Evolutionary conservation across 352 stramenopile species (phyloP).

Genomic region (Pythium apleroticum): DNA sequence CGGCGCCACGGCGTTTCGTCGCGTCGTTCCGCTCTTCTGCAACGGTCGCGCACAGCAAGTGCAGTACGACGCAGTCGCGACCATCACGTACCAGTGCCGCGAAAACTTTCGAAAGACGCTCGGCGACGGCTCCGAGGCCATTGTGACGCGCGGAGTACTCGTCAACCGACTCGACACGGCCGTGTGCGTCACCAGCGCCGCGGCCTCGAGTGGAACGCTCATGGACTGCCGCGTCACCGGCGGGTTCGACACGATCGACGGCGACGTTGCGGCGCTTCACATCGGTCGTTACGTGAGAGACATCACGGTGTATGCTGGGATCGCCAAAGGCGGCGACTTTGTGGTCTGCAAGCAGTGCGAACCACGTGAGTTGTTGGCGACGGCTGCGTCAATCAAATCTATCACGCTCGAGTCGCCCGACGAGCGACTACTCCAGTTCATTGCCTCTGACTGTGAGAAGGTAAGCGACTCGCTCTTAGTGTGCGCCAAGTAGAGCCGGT

Average conservation of each 20-base stretch:
- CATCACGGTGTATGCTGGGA: slow-evolving; percentile 11
- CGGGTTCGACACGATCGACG: slow-evolving; percentile 8
- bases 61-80: slow-evolving; percentile 2
- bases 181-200: slow-evolving; percentile 1
- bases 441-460: slow-evolving; percentile 1
- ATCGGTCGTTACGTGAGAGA: slow-evolving; percentile 15
- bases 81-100: slow-evolving; percentile 14
- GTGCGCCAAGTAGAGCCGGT: background rate
- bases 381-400: background rate
- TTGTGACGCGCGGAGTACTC: background rate
- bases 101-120: slow-evolving; percentile 6
- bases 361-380: background rate
- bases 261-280: background rate
- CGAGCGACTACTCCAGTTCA: slow-evolving; percentile 7
- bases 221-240: slow-evolving; percentile 15
- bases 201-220: background rate
- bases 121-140: slow-evolving; percentile 6
- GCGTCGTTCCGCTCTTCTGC: slow-evolving; percentile 10
- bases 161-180: background rate
- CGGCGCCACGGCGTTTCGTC: slow-evolving; percentile 2
- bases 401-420: slow-evolving; percentile 9
- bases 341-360: slow-evolving; percentile 14
- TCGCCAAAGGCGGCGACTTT: slow-evolving; percentile 5
- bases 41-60: slow-evolving; percentile 6
- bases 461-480: background rate